Percentiles rank a stretch among this genome's conserved stretches.
Evolutionary conservation across 805 yeast genomes (phyloP).

Genomic region (Monosporozyma yasuniensis): DNA sequence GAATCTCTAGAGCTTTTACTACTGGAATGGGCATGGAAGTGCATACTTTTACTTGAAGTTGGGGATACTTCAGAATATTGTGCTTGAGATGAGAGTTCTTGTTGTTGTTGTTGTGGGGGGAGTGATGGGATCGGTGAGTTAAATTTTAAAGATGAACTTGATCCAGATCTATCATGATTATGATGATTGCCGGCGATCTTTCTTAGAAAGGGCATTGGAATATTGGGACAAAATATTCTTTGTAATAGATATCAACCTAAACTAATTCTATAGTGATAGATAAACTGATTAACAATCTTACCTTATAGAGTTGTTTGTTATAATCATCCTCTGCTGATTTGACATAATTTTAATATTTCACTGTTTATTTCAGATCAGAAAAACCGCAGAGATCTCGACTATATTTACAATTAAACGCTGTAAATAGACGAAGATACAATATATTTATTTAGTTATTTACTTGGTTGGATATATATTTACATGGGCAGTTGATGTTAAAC

Average conservation of each 20-base stretch:
- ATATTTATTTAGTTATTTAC: background rate
- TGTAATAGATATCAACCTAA: background rate
- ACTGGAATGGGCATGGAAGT: background rate
- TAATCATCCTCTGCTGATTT: background rate
- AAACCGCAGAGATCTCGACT: background rate
- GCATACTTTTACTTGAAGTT: background rate
- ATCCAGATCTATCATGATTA: conserved; percentile 21
- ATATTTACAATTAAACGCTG: background rate
- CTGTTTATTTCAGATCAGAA: background rate
- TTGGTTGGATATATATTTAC: background rate
- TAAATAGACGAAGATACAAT: background rate
- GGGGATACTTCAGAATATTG: background rate
- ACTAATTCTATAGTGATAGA: background rate
- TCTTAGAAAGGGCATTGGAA: conserved; percentile 19
- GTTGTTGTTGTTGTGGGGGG: background rate
- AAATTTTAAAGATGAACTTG: conserved; percentile 16
- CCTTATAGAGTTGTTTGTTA: background rate
- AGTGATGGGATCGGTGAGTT: background rate
- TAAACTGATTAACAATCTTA: too few species aligned
- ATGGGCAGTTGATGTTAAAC: background rate
- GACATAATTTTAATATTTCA: background rate
- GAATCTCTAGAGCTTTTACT: background rate
- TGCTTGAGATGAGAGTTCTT: background rate
- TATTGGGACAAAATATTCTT: background rate
- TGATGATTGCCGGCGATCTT: conserved; percentile 17